Evolutionary conservation across 2,329 filamentous ascomycete genomes (phyloP).

Genomic region (Aspergillus fructus): DNA sequence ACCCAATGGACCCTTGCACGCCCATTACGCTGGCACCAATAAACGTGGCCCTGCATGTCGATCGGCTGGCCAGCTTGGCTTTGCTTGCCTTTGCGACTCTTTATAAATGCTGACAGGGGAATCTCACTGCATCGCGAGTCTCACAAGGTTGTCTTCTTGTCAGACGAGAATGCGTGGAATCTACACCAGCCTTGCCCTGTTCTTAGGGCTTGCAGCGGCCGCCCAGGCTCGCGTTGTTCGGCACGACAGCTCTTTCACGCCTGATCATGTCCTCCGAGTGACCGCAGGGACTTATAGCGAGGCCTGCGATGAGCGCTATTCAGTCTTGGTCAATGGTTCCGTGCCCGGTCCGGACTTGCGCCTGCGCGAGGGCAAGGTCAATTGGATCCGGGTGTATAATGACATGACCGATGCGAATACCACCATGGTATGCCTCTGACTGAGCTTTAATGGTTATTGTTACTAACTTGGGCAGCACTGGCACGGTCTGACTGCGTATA

Average conservation of each 20-base stretch:
- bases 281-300: background rate
- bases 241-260: conserved; percentile 5
- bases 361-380: conserved; percentile 45
- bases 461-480: conserved; percentile 53
- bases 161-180: background rate
- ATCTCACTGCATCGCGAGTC: background rate
- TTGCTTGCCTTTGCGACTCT: background rate
- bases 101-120: background rate
- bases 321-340: conserved; percentile 54
- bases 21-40: background rate
- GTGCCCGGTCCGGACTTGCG: conserved; percentile 52
- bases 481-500: conserved; percentile 63
- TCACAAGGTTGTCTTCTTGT: background rate
- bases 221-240: background rate
- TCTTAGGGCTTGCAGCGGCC: background rate
- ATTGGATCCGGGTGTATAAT: conserved; percentile 61
- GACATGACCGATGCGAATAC: conserved; percentile 53
- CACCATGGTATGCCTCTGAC: conserved; percentile 50
- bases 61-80: background rate
- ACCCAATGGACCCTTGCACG: background rate
- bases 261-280: conserved; percentile 5
- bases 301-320: conserved; percentile 34
- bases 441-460: background rate
- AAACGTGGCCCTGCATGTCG: background rate
- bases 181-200: background rate